Base-by-base conservation (phyloP, 78 protist genomes). In the Protostelium mycophagum region DNA sequence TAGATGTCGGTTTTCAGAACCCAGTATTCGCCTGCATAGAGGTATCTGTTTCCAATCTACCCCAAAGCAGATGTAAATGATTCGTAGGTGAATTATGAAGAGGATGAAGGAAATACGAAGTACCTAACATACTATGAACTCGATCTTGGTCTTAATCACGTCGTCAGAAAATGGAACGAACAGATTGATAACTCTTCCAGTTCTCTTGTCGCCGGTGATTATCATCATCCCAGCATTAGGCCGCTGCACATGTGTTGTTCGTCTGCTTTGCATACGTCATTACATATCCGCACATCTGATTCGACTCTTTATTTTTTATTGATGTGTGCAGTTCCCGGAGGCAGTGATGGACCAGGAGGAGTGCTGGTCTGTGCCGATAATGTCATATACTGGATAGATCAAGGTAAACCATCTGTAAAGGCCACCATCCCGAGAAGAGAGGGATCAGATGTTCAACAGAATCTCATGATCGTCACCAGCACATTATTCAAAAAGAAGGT, bases 61-160 rank as follows among this genome's bases (percentile, higher is more conserved):
- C 97, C 0, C 87, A 83, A 5, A 34, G 85, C 0, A 88, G 16
- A 16, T 25, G 73, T 51, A 16, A 51, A 51, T 16, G 16, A 25
- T 51, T 16, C 16, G 31, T 16, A 51, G 86, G 90, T 86, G 0
- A 96, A 96, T 38, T 28, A 25, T 10, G 97, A 94, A 38, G 96
- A 94, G 1, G 86, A 35, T 16, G 35, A 34, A 0, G 91, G 37
- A 0, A 25, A 89, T 16, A 86, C 51, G 39, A 97, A 98, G 94
- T n/a, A 83, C 34, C 90, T 99, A 38, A 83, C 96, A 28, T 98
- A 38, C 88, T 99, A 99, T 86, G 99, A 99, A 94, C 96, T 99
- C 84, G 99, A 99, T 87, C 94, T 99, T 28, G 99, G 99, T 35
- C 94, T 98, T 35, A 99, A 99, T 89, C 98, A 98, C 95, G 99